phyloP scores from a whole-genome alignment of 129 eudicot species.

The Ambrosia artemisiifolia region DNA sequence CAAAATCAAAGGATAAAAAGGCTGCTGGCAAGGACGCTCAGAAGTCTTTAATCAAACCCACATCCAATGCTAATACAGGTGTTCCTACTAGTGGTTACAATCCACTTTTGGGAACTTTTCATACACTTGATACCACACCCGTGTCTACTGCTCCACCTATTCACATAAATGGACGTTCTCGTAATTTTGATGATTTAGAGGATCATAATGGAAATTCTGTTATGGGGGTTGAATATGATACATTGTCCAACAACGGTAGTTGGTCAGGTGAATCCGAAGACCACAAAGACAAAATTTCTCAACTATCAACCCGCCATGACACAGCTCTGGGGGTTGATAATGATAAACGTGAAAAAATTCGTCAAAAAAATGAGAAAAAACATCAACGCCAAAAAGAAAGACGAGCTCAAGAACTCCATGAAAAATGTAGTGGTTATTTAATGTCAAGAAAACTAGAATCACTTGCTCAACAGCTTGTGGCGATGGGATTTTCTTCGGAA shows the following conservation, averaged over 20 bases:
- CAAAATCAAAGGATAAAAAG: conserved; percentile 74
- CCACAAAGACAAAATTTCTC: conserved; percentile 58
- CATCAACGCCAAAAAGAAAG: conserved; percentile 85
- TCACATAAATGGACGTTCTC: conserved; percentile 53
- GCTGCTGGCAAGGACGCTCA: conserved; percentile 54
- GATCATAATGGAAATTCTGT: conserved; percentile 47
- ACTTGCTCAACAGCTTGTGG: conserved; percentile 69
- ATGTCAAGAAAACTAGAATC: conserved; percentile 79
- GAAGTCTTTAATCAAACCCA: conserved; percentile 51
- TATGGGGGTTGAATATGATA: conserved; percentile 52
- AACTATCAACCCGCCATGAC: conserved; percentile 42
- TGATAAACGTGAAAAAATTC: conserved; percentile 73
- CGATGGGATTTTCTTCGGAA: conserved; percentile 76
- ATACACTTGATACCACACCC: conserved; percentile 54
- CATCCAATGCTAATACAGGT: conserved; percentile 37
- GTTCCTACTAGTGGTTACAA: conserved; percentile 69
- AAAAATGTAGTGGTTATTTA: conserved; percentile 67
- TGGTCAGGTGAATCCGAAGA: conserved; percentile 93
- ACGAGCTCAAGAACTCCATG: conserved; percentile 81
- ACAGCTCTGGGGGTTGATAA: conserved; percentile 52
- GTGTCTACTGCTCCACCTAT: conserved; percentile 41
- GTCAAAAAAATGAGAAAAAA: conserved; percentile 72
- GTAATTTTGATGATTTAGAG: conserved; percentile 56
- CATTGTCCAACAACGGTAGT: conserved; percentile 66
- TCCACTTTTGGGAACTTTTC: conserved; percentile 73